phyloP scores from a whole-genome alignment of 768 basidiomycete genomes.

The Tephrocybe sp. region DNA sequence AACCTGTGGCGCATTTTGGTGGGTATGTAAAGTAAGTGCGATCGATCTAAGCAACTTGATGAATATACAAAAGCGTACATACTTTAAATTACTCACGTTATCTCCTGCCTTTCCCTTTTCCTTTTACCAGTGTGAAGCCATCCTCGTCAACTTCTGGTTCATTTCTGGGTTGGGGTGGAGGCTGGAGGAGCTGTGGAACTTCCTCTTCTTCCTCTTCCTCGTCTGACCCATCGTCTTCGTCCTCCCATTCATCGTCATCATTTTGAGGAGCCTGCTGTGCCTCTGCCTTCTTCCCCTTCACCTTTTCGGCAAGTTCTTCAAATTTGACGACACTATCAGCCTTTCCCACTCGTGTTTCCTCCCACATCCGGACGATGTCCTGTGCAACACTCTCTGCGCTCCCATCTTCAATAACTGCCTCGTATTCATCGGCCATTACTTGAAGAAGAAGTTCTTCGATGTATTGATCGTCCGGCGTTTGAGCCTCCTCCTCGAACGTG shows the following conservation, averaged over 20 bases:
- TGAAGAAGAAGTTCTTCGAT: conserved; percentile 81
- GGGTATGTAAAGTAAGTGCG: not conserved
- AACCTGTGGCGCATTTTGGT: too few species aligned
- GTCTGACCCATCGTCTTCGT: conserved; percentile 39
- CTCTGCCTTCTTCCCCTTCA: conserved; percentile 54
- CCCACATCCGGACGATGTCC: conserved; percentile 73
- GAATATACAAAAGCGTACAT: not conserved
- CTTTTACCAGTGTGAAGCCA: conserved; percentile 81
- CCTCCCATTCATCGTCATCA: conserved; percentile 34
- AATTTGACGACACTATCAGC: conserved; percentile 53
- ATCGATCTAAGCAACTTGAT: not conserved
- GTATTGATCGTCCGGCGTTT: conserved; percentile 62
- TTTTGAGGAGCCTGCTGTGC: conserved; percentile 43
- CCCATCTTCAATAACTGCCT: conserved; percentile 79
- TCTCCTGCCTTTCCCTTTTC: conserved; percentile 50
- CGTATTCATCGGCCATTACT: conserved; percentile 86
- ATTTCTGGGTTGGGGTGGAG: conserved; percentile 25
- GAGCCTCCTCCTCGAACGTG: conserved; percentile 60
- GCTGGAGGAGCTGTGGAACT: conserved; percentile 55
- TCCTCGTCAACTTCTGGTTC: conserved; percentile 88
- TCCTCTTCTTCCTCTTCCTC: conserved; percentile 48
- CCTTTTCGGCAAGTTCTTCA: conserved; percentile 59
- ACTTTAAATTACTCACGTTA: conserved; percentile 1
- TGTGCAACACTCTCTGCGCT: conserved; percentile 71
- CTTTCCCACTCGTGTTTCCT: conserved; percentile 42